phyloP scores from a whole-genome alignment of 2,329 filamentous ascomycete genomes.

The Claviceps pazoutovae region DNA sequence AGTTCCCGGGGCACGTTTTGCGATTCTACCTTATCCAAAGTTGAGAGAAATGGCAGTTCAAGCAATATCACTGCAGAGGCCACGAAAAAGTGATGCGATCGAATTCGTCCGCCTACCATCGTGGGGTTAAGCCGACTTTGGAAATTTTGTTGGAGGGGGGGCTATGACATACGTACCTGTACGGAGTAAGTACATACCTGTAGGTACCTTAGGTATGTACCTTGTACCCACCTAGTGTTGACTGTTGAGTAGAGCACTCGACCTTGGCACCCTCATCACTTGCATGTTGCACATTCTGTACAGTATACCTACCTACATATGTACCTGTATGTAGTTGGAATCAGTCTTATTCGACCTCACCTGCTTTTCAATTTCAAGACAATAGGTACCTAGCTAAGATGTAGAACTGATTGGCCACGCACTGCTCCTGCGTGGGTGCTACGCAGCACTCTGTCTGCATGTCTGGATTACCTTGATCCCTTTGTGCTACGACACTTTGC shows the following conservation, averaged over 20 bases:
- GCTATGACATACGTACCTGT: background rate
- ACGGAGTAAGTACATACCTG: background rate
- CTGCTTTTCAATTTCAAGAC: background rate
- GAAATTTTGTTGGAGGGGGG: constrained; percentile 1
- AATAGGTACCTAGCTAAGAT: background rate
- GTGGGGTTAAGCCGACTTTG: background rate
- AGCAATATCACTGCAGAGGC: background rate
- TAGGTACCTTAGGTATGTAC: no score
- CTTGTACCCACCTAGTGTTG: no score
- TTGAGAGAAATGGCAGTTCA: background rate
- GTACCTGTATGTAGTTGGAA: no score
- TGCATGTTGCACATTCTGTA: no score
- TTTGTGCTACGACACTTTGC: background rate
- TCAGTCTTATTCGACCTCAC: no score
- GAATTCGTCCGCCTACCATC: background rate
- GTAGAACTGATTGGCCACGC: background rate
- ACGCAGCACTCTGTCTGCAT: background rate
- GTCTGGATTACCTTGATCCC: background rate
- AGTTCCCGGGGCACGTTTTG: background rate
- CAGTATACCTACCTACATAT: no score
- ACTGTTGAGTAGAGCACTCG: no score
- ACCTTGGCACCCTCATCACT: no score
- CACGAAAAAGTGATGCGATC: background rate
- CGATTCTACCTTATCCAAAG: background rate
- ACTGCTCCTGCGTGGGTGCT: background rate